Evolutionary conservation across 2,329 filamentous ascomycete species (phyloP), one percentile per base, ranked within the genome.

Genomic region (Camptophora hylomeconis): DNA sequence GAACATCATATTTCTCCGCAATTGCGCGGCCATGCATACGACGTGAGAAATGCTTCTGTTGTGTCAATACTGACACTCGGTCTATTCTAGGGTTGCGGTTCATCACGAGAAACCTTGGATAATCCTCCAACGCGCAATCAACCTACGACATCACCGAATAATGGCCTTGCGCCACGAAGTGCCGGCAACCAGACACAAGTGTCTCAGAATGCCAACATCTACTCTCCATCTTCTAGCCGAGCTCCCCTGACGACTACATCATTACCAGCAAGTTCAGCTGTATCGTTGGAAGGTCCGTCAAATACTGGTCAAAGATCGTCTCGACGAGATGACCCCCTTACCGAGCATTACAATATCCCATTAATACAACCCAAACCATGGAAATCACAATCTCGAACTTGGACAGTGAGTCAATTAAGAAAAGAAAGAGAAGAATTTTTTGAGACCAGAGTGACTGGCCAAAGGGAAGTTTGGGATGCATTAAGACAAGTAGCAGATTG

Each of bases 341-440:
- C 45, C 25, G 67, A 78, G 45, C 76, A 79, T 48, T 77, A 79
- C 48, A 80, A 82, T 45, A 69, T 70, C 42, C 76, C 78, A 1
- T 58, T 86, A 20, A 67, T 68, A 24, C 64, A 63, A 1, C 76
- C 80, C 42, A 56, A 66, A 31, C 16, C 35, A 12, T 84, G 79
- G 79, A 59, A 59, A 8, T 71, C 75, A 32, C 67, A 65, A 37
- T 63, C 65, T 30, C 69, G 69, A 12, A 54, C 58, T 10, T 92
- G 80, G 80, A 84, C 80, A 1, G 71, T 68, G n/a, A 48, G 56
- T 10, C 61, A 76, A 30, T 61, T 93, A 2, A 69, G 73, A 34
- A 65, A 64, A 17, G 81, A 93, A 56, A 70, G 87, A 26, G 59
- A 58, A 26, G 83, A 83, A 37, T 94, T 92, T 62, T 95, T 92